These are phyloP conservation scores for Acanthochlamys bracteata DNA, from an alignment of 106 monocot genomes.

Conservation along the genomic window DNA sequence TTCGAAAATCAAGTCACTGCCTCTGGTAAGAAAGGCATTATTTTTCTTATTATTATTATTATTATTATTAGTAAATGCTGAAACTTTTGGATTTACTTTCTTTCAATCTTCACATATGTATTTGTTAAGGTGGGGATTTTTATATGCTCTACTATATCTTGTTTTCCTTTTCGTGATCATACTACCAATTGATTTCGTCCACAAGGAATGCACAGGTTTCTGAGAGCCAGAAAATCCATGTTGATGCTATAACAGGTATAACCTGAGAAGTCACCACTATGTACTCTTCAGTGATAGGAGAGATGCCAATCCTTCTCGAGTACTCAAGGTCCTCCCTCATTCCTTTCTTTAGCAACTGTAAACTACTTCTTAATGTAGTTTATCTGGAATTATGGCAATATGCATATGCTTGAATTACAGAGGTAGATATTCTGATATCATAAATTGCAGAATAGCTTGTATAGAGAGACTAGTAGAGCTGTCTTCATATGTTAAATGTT, in stretches of 20 bases:
- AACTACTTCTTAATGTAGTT: not conserved
- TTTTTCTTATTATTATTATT: too few species aligned
- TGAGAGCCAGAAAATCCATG: not conserved
- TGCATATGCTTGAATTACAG: not conserved
- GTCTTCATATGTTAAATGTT: too few species aligned
- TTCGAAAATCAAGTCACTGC: too few species aligned
- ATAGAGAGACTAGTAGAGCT: too few species aligned
- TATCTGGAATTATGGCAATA: not conserved
- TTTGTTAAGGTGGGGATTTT: too few species aligned
- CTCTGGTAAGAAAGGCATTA: too few species aligned
- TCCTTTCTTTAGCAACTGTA: not conserved
- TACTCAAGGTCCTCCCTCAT: conserved; percentile 8
- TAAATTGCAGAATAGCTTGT: too few species aligned
- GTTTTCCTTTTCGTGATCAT: not conserved
- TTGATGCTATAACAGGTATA: not conserved
- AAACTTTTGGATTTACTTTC: too few species aligned
- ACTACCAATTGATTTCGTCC: not conserved
- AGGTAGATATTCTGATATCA: too few species aligned
- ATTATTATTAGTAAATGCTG: too few species aligned
- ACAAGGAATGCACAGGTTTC: not conserved
- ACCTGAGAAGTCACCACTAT: conserved; percentile 5
- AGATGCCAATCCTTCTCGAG: conserved; percentile 33
- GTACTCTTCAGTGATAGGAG: conserved; percentile 26
- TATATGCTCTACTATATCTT: not conserved
- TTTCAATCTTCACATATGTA: too few species aligned